A percentile compares a stretch with the other conserved stretches of the same genome.
Conservation (phyloP, 2,329 filamentous ascomycete genomes). For the Tolypocladium paradoxum region DNA sequence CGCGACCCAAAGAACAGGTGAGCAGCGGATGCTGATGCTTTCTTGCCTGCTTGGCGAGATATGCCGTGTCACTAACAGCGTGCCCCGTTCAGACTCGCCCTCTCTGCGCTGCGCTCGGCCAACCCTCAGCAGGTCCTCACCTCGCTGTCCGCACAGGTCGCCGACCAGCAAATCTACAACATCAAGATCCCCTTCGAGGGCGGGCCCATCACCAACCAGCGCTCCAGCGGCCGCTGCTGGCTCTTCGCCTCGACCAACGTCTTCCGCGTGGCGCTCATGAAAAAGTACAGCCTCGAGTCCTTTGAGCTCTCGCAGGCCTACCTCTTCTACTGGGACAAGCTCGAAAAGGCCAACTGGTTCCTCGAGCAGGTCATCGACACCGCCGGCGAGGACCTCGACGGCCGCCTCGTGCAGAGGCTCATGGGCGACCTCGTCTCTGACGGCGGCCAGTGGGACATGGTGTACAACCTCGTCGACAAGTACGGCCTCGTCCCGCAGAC, state of each 20-base stretch:
- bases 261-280: conserved; percentile 81
- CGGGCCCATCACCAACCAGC: conserved; percentile 74
- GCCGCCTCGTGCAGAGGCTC: conserved; percentile 60
- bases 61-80: neutral
- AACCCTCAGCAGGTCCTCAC: conserved; percentile 56
- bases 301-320: conserved; percentile 86
- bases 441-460: conserved; percentile 90
- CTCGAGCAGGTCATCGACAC: conserved; percentile 76
- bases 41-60: neutral
- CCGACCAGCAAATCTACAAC: conserved; percentile 74
- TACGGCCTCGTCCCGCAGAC: conserved; percentile 79
- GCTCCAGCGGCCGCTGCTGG: conserved; percentile 77
- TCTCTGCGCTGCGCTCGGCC: conserved; percentile 59
- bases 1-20: conserved; percentile 56
- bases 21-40: conserved; percentile 1
- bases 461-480: conserved; percentile 73
- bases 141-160: conserved; percentile 49
- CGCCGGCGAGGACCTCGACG: conserved; percentile 56
- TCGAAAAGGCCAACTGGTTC: conserved; percentile 87
- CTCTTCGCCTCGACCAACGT: conserved; percentile 87
- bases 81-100: conserved; percentile 49
- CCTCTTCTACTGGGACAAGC: conserved; percentile 88
- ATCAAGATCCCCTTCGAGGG: conserved; percentile 74
- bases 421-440: conserved; percentile 61
- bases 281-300: conserved; percentile 62